Percentiles rank a stretch among this genome's conserved stretches.
Conservation (phyloP, 2,329 filamentous ascomycete species). For the Colletotrichum neosansevieriae region DNA sequence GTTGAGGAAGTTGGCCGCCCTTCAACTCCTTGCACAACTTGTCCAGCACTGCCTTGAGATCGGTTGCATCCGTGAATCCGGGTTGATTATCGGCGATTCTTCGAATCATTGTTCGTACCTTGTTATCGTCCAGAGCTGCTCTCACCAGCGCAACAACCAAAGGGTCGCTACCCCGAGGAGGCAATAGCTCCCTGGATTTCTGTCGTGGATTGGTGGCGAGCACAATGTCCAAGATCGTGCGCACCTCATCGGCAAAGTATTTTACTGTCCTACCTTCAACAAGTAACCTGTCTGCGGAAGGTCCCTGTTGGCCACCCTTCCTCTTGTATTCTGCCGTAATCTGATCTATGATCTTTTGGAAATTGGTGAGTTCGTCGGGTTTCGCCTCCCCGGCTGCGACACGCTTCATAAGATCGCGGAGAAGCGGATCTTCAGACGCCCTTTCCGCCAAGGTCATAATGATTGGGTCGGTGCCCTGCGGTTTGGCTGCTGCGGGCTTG, state of each 20-base stretch:
- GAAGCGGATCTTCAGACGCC: slow-evolving; percentile 77
- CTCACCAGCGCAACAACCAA: slow-evolving; percentile 69
- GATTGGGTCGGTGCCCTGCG: slow-evolving; percentile 64
- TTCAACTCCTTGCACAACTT: slow-evolving; percentile 52
- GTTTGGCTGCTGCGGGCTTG: slow-evolving; percentile 36
- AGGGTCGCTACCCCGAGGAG: slow-evolving; percentile 66
- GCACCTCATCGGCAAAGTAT: slow-evolving; percentile 71
- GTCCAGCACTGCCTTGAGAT: slow-evolving; percentile 66
- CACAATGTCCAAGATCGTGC: slow-evolving; percentile 69
- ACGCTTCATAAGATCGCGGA: slow-evolving; percentile 85
- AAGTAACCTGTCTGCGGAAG: slow-evolving; percentile 66
- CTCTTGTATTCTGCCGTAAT: slow-evolving; percentile 72
- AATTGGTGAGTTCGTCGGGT: slow-evolving; percentile 77
- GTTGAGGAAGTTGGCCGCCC: slow-evolving; percentile 47
- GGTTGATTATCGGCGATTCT: slow-evolving; percentile 66
- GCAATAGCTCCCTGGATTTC: slow-evolving; percentile 63
- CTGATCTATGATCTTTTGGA: slow-evolving; percentile 85
- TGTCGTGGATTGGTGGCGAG: slow-evolving; percentile 69
- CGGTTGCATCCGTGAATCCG: slow-evolving; percentile 64
- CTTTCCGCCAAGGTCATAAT: slow-evolving; percentile 83
- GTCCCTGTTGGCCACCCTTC: slow-evolving; percentile 62
- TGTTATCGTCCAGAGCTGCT: slow-evolving; percentile 65
- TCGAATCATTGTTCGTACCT: slow-evolving; percentile 62
- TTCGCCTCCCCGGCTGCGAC: slow-evolving; percentile 80
- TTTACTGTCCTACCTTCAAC: slow-evolving; percentile 68